Base-by-base conservation (phyloP, 31 red algal species). In the Odonthalia washingtoniensis region DNA sequence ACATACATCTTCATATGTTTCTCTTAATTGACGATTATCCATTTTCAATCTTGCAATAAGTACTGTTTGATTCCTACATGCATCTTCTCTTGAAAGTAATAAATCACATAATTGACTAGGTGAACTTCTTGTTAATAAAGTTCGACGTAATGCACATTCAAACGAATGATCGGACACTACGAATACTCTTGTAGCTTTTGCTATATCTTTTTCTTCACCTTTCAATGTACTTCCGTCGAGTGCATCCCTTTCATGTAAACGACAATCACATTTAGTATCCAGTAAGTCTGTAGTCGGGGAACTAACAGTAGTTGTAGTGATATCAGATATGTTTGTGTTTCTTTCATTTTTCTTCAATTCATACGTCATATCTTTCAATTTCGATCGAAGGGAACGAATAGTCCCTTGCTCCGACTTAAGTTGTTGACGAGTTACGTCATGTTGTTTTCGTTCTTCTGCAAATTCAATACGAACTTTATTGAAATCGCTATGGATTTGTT, bases 401-500 rank as follows among this genome's bases (percentile, higher is more conserved):
- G 37, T 40, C 30, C 12, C 9, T 28, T 62, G 65, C 26, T 76
- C 38, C 41, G 37, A 46, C 39, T 42, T 33, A 34, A 89, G 49
- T 28, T 89, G 75, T 31, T 38, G 24, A 39, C 53, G 61, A 4
- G 70, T 16, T 39, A 39, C 33, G 33, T 38, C 40, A 49, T 49
- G 33, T 60, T 80, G 21, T 32, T 60, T 30, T 31, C 32, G 76
- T 53, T 30, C 45, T 4, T n/a, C 17, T 12, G 24, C 21, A 6
- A 80, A 44, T 9, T 80, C 76, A 32, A n/a, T 28, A 31, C 46
- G 40, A 4, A 80, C 28, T 30, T 38, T 21, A 26, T 89, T 81
- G 76, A 89, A 89, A 40, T 89, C 75, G 5, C 57, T 34, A 57
- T 89, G 70, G 65, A 89, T 89, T 69, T 89, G 86, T 34, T 42